Conservation (phyloP, 1,284 basidiomycete species). For the Chalciporus piperatoides region DNA sequence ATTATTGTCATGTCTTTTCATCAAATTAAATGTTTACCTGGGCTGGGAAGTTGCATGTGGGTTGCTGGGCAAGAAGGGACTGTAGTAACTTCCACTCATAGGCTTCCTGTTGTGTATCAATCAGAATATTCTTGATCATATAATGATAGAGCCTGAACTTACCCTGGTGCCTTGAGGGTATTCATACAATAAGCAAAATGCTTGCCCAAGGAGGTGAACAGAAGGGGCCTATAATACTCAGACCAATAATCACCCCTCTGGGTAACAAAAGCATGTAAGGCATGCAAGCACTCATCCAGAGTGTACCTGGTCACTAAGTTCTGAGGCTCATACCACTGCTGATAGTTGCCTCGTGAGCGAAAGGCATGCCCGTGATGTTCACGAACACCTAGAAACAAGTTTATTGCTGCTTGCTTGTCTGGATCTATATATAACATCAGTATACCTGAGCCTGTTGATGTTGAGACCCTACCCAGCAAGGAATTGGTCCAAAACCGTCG, state of each 20-base stretch:
- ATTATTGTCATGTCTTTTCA: not conserved
- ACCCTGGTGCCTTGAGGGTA: conserved; percentile 80
- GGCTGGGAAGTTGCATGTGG: conserved; percentile 30
- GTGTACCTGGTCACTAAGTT: conserved; percentile 65
- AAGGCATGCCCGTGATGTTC: conserved; percentile 46
- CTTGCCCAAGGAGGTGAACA: conserved; percentile 79
- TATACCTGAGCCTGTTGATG: not conserved
- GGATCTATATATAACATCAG: conserved; percentile 56
- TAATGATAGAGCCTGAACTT: conserved; percentile 19
- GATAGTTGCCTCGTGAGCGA: conserved; percentile 62
- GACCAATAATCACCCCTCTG: conserved; percentile 75
- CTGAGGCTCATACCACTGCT: conserved; percentile 75
- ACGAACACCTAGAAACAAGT: conserved; percentile 89
- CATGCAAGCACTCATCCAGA: conserved; percentile 52
- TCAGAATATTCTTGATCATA: not conserved
- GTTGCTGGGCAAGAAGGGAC: conserved; percentile 67
- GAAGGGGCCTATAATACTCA: conserved; percentile 86
- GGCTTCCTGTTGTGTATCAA: conserved; percentile 50
- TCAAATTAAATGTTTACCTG: conserved; percentile 14
- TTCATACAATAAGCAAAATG: conserved; percentile 89
- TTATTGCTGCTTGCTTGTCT: conserved; percentile 97
- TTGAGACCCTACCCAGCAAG: conserved; percentile 58
- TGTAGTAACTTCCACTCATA: conserved; percentile 60
- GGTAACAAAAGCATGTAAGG: conserved; percentile 56
- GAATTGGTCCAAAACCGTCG: conserved; percentile 96